Conservation (phyloP, 768 basidiomycete genomes). For the Termitomyces bulborhizus region DNA sequence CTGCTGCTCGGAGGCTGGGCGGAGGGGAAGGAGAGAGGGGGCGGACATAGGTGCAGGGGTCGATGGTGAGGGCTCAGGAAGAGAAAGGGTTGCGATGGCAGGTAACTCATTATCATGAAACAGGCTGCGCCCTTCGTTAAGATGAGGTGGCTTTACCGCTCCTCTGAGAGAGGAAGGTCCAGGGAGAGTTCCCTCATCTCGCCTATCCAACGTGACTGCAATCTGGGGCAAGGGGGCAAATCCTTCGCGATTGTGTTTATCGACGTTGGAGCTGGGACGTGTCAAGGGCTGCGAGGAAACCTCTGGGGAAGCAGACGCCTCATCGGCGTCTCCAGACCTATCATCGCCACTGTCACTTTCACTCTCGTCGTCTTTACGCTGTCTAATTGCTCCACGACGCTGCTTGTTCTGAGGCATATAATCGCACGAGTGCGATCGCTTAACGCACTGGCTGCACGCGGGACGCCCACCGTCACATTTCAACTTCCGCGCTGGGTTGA, state of each 20-base stretch:
- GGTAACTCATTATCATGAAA: slow-evolving; percentile 63
- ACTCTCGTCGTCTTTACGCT: slow-evolving; percentile 59
- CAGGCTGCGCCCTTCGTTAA: slow-evolving; percentile 32
- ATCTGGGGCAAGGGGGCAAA: slow-evolving; percentile 36
- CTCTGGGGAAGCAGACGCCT: slow-evolving; percentile 55
- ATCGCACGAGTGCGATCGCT: slow-evolving; percentile 73
- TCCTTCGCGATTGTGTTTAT: slow-evolving; percentile 31
- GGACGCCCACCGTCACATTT: slow-evolving; percentile 87
- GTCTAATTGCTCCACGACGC: slow-evolving; percentile 54
- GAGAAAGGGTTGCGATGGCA: slow-evolving; percentile 64
- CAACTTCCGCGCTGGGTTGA: slow-evolving; percentile 65
- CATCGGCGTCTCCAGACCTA: slow-evolving; percentile 43
- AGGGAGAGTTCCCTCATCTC: slow-evolving; percentile 36
- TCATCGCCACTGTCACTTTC: slow-evolving; percentile 64
- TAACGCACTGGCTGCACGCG: slow-evolving; percentile 76
- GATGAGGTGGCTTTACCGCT: slow-evolving; percentile 22
- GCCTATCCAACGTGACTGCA: slow-evolving; percentile 36
- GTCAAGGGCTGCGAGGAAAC: slow-evolving; percentile 41
- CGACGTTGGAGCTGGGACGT: slow-evolving; percentile 43
- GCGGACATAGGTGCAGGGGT: slow-evolving; percentile 56
- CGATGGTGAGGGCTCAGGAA: slow-evolving; percentile 51
- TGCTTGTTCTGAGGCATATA: slow-evolving; percentile 77
- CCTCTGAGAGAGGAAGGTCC: slow-evolving; percentile 35
- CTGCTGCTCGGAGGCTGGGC: slow-evolving; percentile 63
- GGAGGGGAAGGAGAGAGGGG: slow-evolving; percentile 55